Evolutionary conservation across 176 grass and related monocot genomes (phyloP), one percentile per base, ranked within the genome.

Genomic region (Dactylis glomerata): DNA sequence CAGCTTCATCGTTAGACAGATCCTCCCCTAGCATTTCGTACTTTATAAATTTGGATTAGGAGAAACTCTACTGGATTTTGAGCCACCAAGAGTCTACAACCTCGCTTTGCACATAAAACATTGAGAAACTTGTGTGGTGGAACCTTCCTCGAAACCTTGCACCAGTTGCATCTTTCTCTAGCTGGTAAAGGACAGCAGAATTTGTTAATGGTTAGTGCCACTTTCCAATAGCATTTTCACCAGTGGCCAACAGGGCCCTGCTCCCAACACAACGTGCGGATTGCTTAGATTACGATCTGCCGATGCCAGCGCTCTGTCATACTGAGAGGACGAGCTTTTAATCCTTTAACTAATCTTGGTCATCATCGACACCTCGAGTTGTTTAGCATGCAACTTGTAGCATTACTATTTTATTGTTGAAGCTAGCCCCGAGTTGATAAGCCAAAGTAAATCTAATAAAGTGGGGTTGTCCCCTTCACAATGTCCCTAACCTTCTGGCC

Each of bases 231-330:
- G 61, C 70, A 26, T 52, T 51, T 58, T 69, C 51, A 9, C 52
- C 31, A 22, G 13, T 61, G 59, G 41, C 16, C 63, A 36, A 8
- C 17, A 51, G 40, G 62, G 62, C 56, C 13, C 79, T 15, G 31
- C 78, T 82, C 88, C 83, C 46, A 6, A 73, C 72, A 78, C 83
- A 64, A 86, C 83, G 83, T 86, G 88, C 79, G 44, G 44, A 82
- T 89, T 89, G 23, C 15, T 81, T 72, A 69, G 70, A 62, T 26
- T 79, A 64, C 16, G 19, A 44, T 24, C 33, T 52, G 77, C 63
- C 10, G 51, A 83, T 86, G 83, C 52, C 42, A 16, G 58, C 58
- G 27, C 27, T 8, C 83, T 86, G 87, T 57, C 75, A 75, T 55
- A 19, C 36, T 71, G 51, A 54, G 45, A 5, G 42, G 66, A 3